Base-by-base conservation (phyloP, 192 early-diverging fungal genomes). In the Rhizophagus prolifer region DNA sequence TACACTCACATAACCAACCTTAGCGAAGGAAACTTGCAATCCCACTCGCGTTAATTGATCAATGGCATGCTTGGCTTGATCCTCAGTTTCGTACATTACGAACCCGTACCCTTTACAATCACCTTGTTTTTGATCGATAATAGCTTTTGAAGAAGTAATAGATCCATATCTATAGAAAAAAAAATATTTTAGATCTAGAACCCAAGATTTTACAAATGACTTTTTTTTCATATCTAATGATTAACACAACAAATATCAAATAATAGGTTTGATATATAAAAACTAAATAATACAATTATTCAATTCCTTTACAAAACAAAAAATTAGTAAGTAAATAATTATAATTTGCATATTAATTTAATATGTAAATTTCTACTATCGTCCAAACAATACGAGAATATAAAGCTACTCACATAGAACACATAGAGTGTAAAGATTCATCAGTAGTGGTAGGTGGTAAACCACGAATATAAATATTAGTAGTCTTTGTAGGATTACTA, bases 101-200 rank as follows among this genome's bases (percentile, higher is more conserved):
- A 96, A 96, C 12, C 95, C 95, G 82, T 93, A 96, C 5, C 94
- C 94, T 81, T 94, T 95, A 79, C 95, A 95, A 75, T 91, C 88
- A 21, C 89, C 89, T 3, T 92, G 91, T n/a, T 83, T 83, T 63
- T 91, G 89, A 81, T 95, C 90, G 67, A 96, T 85, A 46, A 96
- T 95, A 23, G 93, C 90, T 74, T 96, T 96, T 36, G 88, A 90
- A 61, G 94, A 94, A 69, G 90, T 83, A 46, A 96, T 91, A 21
- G 71, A 77, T 44, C 95, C 95, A 77, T 84, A 94, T 25, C 88
- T 91, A 68, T 44, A 44, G 9, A n/a, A 9, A 70, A 70, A 13
- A 14, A 26, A 0, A 70, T 12, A 26, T 26, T 19, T 50, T 13
- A 41, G 61, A 30, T 30, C 7, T 30, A 3, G 28, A 10, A 14